These are phyloP conservation scores for Peronospora destructor DNA, from an alignment of 352 stramenopile genomes.

Conservation along the genomic window DNA sequence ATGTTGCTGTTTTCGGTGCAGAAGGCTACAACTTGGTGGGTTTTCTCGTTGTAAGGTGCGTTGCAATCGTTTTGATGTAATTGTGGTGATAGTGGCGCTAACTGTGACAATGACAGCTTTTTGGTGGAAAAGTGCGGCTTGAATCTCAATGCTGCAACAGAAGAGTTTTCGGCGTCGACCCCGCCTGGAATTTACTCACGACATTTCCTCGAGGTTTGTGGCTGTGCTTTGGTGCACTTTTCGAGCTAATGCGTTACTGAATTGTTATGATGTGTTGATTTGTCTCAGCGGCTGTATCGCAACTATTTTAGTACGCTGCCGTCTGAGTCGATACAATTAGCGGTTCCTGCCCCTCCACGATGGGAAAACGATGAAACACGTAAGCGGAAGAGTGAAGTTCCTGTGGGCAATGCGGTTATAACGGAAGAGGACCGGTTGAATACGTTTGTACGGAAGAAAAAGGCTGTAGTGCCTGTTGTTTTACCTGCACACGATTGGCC, in stretches of 20 bases:
- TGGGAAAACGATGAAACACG: conserved; percentile 47
- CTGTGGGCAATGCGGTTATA: conserved; percentile 54
- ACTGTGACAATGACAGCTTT: conserved; percentile 35
- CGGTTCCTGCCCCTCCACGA: conserved; percentile 45
- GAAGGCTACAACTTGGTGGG: conserved; percentile 68
- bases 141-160: conserved; percentile 53
- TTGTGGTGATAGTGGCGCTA: background rate
- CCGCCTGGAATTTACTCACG: conserved; percentile 61
- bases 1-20: conserved; percentile 63
- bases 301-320: conserved; percentile 74
- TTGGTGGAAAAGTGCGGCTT: conserved; percentile 63
- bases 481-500: conserved; percentile 15
- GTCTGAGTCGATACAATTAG: conserved; percentile 39
- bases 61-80: conserved; percentile 1
- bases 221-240: background rate
- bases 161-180: conserved; percentile 48
- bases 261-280: conserved; percentile 9
- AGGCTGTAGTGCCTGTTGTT: conserved; percentile 4
- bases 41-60: conserved; percentile 67
- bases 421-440: conserved; percentile 57
- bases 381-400: conserved; percentile 33
- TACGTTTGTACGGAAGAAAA: conserved; percentile 54
- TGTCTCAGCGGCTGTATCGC: conserved; percentile 50
- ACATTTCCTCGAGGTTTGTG: conserved; percentile 57
- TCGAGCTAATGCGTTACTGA: conserved; percentile 1